These are phyloP conservation scores for Citrus inodora DNA, from an alignment of 345 rosid species.

Conservation along the genomic window DNA sequence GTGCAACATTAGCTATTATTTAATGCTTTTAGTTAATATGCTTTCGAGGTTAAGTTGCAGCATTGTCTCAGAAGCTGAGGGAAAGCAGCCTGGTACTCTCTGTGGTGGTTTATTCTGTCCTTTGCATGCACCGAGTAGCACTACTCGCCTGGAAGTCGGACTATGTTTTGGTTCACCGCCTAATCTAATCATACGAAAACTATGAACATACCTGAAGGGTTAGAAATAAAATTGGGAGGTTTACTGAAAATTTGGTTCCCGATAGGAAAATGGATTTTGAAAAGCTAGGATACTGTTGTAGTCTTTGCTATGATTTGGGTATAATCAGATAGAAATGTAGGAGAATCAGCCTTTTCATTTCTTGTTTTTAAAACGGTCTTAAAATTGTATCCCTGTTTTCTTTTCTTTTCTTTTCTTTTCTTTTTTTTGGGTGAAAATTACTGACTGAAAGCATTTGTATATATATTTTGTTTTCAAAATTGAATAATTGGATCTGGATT, in stretches of 20 bases:
- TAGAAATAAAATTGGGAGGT: neutral
- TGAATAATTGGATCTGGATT: neutral
- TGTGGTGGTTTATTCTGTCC: too few species aligned
- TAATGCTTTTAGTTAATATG: neutral
- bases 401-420: fast-evolving
- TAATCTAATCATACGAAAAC: too few species aligned
- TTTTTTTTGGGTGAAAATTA: neutral
- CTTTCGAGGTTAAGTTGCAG: neutral
- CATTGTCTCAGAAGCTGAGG: too few species aligned
- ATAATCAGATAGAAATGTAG: neutral
- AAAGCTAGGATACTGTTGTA: too few species aligned
- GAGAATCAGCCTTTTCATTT: neutral
- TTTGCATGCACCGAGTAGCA: too few species aligned
- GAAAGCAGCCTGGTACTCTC: too few species aligned
- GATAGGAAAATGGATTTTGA: neutral
- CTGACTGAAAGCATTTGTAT: neutral
- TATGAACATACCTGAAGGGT: neutral
- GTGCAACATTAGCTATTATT: neutral
- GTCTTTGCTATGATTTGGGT: neutral
- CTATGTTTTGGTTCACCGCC: too few species aligned
- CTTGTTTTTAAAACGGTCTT: neutral
- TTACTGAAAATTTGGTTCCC: neutral
- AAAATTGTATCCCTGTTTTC: neutral
- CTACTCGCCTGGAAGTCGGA: fast-evolving
- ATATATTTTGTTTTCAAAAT: neutral